A percentile compares a stretch with the other conserved stretches of the same genome.
Conservation (phyloP, 140 eudicot species). For the Ambrosia hybrid region DNA sequence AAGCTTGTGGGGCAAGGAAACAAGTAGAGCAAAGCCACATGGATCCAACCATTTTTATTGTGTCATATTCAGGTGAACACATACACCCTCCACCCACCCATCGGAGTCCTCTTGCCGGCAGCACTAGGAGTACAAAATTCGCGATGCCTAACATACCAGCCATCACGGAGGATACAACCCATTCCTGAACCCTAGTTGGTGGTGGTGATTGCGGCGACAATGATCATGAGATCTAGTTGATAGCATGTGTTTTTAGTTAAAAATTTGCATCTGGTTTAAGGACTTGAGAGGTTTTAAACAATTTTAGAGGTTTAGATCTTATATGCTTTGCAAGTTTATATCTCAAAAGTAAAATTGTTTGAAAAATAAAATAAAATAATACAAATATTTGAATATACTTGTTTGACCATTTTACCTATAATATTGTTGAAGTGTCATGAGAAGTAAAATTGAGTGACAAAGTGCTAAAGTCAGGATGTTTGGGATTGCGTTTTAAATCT, state of each 20-base stretch:
- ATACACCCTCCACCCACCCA: constrained; percentile 49
- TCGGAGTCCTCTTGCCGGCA: constrained; percentile 44
- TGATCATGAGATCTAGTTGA: neutral
- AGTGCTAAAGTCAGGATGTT: too few relatives aligned
- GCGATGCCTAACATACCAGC: constrained; percentile 10
- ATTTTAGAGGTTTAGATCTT: neutral
- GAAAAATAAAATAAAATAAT: too few relatives aligned
- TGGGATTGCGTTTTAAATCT: too few relatives aligned
- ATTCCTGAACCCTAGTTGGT: neutral
- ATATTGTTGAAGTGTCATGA: too few relatives aligned
- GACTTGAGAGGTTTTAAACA: neutral
- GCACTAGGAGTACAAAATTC: constrained; percentile 33
- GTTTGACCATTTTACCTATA: too few relatives aligned
- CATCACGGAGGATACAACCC: constrained; percentile 18
- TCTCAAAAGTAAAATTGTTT: too few relatives aligned
- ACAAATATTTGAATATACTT: too few relatives aligned
- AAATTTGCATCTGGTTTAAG: neutral
- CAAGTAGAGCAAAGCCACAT: constrained; percentile 41
- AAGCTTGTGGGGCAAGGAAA: constrained; percentile 46
- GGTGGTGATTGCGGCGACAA: neutral
- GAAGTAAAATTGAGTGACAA: too few relatives aligned
- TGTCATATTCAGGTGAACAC: constrained; percentile 42
- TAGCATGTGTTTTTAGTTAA: neutral
- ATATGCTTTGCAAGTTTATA: neutral
- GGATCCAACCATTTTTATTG: constrained; percentile 34